Percentiles rank a stretch among this genome's conserved stretches.
Evolutionary conservation across 176 grass and related monocot species (phyloP).

Genomic region (Ananas comosus): DNA sequence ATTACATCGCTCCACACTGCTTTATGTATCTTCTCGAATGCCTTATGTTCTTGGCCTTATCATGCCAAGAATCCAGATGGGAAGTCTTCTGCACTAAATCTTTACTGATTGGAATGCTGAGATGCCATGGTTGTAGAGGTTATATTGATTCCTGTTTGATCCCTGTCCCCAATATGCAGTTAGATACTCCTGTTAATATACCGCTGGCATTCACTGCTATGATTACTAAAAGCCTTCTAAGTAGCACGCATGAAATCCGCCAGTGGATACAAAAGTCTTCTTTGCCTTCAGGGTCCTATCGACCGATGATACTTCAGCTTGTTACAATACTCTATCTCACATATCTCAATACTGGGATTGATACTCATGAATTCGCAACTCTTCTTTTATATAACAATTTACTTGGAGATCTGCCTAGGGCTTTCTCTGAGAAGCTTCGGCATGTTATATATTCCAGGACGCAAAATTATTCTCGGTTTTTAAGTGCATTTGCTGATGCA

Average conservation of each 20-base stretch:
- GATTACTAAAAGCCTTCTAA: conserved; percentile 21
- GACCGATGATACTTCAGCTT: conserved; percentile 33
- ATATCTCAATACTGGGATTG: conserved; percentile 11
- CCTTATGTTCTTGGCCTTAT: conserved; percentile 45
- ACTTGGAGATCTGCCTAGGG: conserved; percentile 24
- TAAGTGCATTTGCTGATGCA: conserved; percentile 39
- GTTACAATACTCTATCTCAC: conserved; percentile 39
- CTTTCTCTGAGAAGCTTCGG: conserved; percentile 37
- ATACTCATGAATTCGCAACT: conserved; percentile 15
- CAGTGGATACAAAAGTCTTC: conserved; percentile 28
- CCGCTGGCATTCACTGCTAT: conserved; percentile 20
- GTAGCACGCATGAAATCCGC: background rate
- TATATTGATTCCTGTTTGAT: conserved; percentile 37
- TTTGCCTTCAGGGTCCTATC: background rate
- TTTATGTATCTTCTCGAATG: conserved; percentile 53
- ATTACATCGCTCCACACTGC: conserved; percentile 50
- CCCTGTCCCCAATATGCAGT: background rate
- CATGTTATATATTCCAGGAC: background rate
- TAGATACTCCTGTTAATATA: background rate
- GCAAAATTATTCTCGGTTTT: background rate
- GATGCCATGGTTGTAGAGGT: conserved; percentile 29
- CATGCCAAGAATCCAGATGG: conserved; percentile 11
- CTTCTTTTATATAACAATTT: conserved; percentile 12
- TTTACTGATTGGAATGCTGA: conserved; percentile 42
- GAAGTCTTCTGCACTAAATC: conserved; percentile 40